These are phyloP conservation scores for Chaetomiaceae sp. DNA, from an alignment of 2,329 filamentous ascomycete genomes.

Conservation along the genomic window DNA sequence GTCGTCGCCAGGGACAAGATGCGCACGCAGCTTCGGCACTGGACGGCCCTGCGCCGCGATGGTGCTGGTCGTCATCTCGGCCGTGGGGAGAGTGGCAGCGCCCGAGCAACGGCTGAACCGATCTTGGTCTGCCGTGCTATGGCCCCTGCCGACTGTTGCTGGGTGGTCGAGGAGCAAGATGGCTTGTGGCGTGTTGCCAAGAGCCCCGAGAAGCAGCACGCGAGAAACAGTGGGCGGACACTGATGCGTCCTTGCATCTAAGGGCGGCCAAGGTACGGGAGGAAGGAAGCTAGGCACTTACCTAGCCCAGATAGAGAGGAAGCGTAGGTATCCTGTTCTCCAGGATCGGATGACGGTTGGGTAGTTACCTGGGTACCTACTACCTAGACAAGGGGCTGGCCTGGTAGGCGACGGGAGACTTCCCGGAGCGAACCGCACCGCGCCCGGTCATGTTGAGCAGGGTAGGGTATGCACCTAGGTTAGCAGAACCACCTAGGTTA, in stretches of 20 bases:
- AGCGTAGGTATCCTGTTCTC: no score
- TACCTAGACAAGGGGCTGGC: no score
- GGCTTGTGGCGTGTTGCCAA: conserved; percentile 4
- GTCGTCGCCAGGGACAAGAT: background rate
- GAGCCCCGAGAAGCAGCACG: background rate
- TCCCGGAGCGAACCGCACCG: no score
- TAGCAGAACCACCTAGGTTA: no score
- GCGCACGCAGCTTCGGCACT: conserved; percentile 8
- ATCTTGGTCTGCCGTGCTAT: conserved; percentile 3
- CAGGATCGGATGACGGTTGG: no score
- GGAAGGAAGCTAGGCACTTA: background rate
- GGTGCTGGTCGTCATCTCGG: conserved; percentile 9
- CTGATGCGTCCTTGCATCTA: no score
- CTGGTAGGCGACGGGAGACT: no score
- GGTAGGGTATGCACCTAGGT: no score
- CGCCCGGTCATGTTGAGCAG: no score
- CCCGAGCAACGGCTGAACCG: conserved; percentile 2
- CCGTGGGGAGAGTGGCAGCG: background rate
- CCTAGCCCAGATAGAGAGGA: no score
- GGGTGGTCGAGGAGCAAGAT: background rate
- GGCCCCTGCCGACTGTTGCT: background rate
- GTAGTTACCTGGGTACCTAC: no score
- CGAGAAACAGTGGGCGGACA: background rate
- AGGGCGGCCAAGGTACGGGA: background rate
- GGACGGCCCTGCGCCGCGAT: conserved; percentile 1